A percentile compares a stretch with the other conserved stretches of the same genome.
These are phyloP conservation scores for Candida montana DNA, from an alignment of 805 yeast species.

Conservation along the genomic window DNA sequence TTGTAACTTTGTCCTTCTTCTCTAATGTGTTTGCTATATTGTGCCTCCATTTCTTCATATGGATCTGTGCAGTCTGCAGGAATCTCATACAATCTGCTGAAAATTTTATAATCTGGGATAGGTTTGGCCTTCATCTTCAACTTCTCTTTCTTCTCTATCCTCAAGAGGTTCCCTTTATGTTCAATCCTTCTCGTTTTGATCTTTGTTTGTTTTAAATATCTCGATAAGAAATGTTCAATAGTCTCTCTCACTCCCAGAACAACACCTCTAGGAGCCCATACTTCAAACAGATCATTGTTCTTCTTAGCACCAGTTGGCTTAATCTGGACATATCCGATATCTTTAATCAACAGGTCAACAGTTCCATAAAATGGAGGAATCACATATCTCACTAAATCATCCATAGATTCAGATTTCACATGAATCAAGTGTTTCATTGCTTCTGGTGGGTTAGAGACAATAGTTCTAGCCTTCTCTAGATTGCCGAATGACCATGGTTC, in stretches of 20 bases:
- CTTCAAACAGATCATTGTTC: conserved; percentile 35
- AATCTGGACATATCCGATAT: conserved; percentile 57
- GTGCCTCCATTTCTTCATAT: conserved; percentile 25
- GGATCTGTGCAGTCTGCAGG: conserved; percentile 24
- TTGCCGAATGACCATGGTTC: conserved; percentile 25
- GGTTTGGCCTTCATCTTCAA: conserved; percentile 18
- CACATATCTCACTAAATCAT: conserved; percentile 37
- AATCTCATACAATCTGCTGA: conserved; percentile 21
- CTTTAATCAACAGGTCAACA: conserved; percentile 59
- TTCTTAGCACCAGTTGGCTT: conserved; percentile 49
- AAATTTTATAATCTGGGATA: conserved; percentile 22
- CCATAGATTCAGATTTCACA: conserved; percentile 28
- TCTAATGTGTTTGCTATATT: conserved; percentile 15
- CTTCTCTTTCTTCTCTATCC: conserved; percentile 11
- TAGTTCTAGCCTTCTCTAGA: conserved; percentile 30
- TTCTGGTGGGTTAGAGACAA: conserved; percentile 22
- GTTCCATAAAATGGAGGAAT: conserved; percentile 70
- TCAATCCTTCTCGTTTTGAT: conserved; percentile 24
- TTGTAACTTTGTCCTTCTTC: conserved; percentile 18
- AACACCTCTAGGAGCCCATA: conserved; percentile 53
- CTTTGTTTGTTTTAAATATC: conserved; percentile 21
- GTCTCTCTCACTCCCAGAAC: conserved; percentile 52
- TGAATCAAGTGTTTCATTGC: conserved; percentile 23
- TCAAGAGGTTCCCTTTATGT: conserved; percentile 12
- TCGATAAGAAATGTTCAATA: conserved; percentile 34